Evolutionary conservation across 805 yeast species (phyloP).

Genomic region (Zygoascus biomembranicola): DNA sequence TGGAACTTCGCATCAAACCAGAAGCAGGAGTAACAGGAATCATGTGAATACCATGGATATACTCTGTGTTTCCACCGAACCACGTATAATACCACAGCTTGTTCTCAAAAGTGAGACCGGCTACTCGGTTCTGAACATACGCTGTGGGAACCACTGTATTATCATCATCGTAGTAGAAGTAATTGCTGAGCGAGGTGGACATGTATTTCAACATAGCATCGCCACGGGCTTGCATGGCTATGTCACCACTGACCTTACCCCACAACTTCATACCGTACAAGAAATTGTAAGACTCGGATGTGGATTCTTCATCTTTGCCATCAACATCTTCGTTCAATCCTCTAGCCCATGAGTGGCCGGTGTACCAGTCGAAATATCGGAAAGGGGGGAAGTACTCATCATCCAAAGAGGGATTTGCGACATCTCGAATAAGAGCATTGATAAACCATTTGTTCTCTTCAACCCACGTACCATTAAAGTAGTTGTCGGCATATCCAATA

Average conservation of each 20-base stretch:
- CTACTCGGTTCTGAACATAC: too few species aligned
- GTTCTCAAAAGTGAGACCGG: slow-evolving; percentile 71
- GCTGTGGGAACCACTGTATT: too few species aligned
- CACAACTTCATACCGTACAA: slow-evolving; percentile 66
- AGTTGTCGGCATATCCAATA: slow-evolving; percentile 52
- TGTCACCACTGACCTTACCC: slow-evolving; percentile 53
- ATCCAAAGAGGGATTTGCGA: slow-evolving; percentile 49
- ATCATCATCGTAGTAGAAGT: slow-evolving; percentile 43
- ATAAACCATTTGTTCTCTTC: slow-evolving; percentile 45
- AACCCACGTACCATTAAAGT: slow-evolving; percentile 46
- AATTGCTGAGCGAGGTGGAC: slow-evolving; percentile 45
- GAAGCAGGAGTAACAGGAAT: too few species aligned
- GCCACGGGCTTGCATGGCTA: slow-evolving; percentile 47
- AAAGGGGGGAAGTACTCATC: slow-evolving; percentile 57
- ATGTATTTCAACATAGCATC: slow-evolving; percentile 52
- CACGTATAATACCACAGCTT: slow-evolving; percentile 67
- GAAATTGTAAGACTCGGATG: slow-evolving; percentile 67
- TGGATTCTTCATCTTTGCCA: slow-evolving; percentile 68
- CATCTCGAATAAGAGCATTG: slow-evolving; percentile 55
- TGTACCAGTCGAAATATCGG: slow-evolving; percentile 62
- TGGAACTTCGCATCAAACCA: too few species aligned
- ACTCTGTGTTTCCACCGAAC: too few species aligned
- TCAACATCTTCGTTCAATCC: slow-evolving; percentile 58
- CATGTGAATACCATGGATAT: too few species aligned
- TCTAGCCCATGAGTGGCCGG: slow-evolving; percentile 74